Evolutionary conservation across 106 monocot genomes (phyloP), one percentile per base, ranked within the genome.

Genomic region (Posidonia australis): DNA sequence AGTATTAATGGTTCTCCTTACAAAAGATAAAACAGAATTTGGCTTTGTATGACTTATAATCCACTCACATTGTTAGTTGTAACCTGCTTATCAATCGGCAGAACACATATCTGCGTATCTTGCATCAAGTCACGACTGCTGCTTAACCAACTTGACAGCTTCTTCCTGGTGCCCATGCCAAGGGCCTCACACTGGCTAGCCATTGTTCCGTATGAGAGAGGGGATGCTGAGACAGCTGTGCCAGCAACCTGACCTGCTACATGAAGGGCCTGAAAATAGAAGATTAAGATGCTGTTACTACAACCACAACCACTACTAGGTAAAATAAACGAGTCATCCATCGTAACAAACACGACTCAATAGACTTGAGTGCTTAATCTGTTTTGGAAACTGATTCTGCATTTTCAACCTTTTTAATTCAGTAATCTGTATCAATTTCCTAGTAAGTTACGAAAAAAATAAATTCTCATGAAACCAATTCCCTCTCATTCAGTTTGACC

Each of bases 181-280:
- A 90, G 82, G 23, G 90, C 82, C 64, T 96, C 96, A 13, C 96
- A 96, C 64, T 90, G 96, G 56, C 82, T 79, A 7, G 96, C 73
- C 86, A 96, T 87, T 20, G 84, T 75, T 9, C 90, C 84, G 46
- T 90, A 96, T 5, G 96, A 90, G 19, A 96, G 80, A 2, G 96
- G 96, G 1, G 96, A 96, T 52, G 96, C 87, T 22, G 96, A 90
- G 25, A 84, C 75, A 9, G 84, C 74, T 43, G 96, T 70, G 1
- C 84, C 96, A 5, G 90, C 84, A 44, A 90, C 96, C 67, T 96
- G 87, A 18, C 96, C 90, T 41, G 96, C 90, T 14, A 87, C 90
- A 46, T 96, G 87, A 17, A 90, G 75, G 56, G 86, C 96, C 96
- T 96, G 82, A 29, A 49, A 10, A 57, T 31, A 1, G 5, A 54